A percentile compares a stretch with the other conserved stretches of the same genome.
phyloP scores from a whole-genome alignment of 176 grass and related monocot species.

The Avena sativa region DNA sequence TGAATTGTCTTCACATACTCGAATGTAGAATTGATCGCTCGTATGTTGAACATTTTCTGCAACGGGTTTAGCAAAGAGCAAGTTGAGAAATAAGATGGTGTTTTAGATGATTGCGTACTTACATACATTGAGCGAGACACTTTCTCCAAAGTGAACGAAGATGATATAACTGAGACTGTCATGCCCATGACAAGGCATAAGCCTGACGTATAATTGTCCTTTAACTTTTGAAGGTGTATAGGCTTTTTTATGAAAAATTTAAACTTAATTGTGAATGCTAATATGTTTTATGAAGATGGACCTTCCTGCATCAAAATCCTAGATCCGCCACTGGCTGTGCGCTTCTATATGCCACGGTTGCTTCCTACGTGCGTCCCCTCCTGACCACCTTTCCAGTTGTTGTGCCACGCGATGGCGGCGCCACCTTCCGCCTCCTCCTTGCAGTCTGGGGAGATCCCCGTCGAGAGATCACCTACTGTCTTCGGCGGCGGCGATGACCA shows the following conservation, averaged over 20 bases:
- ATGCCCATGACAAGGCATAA: not conserved
- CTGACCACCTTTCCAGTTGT: not conserved
- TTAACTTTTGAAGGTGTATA: not conserved
- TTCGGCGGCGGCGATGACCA: not conserved
- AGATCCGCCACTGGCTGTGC: not conserved
- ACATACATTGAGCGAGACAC: not conserved
- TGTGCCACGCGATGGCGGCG: slow-evolving; percentile 19
- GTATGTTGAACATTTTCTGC: not conserved
- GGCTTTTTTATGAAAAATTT: not conserved
- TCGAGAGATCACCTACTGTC: not conserved
- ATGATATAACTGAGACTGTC: not conserved
- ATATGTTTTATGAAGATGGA: not conserved
- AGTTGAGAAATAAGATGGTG: not conserved
- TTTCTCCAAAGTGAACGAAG: not conserved
- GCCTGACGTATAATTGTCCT: not conserved
- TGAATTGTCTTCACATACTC: not conserved
- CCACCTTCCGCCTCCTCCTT: not conserved
- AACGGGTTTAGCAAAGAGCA: not conserved
- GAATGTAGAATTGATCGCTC: not conserved
- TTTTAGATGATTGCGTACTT: not conserved
- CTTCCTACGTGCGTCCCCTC: not conserved
- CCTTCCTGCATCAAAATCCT: not conserved
- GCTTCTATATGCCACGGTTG: not conserved
- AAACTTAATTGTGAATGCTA: not conserved
- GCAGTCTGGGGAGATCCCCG: slow-evolving; percentile 20